phyloP scores from a whole-genome alignment of 768 basidiomycete genomes.

The Termitomyces sp. region DNA sequence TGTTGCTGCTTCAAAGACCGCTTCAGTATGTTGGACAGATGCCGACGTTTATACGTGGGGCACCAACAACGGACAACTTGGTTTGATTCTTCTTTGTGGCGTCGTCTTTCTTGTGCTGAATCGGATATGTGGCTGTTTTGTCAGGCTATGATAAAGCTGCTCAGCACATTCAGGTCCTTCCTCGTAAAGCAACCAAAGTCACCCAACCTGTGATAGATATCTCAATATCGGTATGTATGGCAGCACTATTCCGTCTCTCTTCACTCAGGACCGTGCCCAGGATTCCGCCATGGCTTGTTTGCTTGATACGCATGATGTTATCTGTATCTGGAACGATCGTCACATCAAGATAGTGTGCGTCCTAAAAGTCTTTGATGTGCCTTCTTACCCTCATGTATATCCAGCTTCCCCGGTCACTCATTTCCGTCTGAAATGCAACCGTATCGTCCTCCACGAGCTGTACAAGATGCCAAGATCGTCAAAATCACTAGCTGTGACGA shows the following conservation, averaged over 20 bases:
- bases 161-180: constrained; percentile 72
- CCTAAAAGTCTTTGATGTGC: not conserved
- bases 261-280: constrained; percentile 29
- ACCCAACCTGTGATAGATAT: constrained; percentile 67
- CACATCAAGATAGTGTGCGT: constrained; percentile 71
- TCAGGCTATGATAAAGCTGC: constrained; percentile 74
- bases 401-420: constrained; percentile 70
- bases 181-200: constrained; percentile 79
- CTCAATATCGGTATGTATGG: constrained; percentile 61
- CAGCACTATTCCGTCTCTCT: not conserved
- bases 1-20: constrained; percentile 81
- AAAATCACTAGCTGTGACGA: constrained; percentile 82
- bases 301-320: constrained; percentile 73
- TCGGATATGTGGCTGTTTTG: not conserved
- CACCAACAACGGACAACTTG: constrained; percentile 89
- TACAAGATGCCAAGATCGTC: constrained; percentile 64
- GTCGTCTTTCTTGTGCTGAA: not conserved
- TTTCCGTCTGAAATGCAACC: constrained; percentile 76
- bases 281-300: constrained; percentile 84
- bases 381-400: not conserved
- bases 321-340: constrained; percentile 78
- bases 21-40: constrained; percentile 87
- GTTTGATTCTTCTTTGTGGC: constrained; percentile 33
- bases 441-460: constrained; percentile 80
- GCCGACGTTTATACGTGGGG: constrained; percentile 85